phyloP scores from a whole-genome alignment of 164 flowering plant species.

The grape (Vitis vinifera) region ASM3070453v1 NC_081817.1:1084001-1084500 shows the following conservation, averaged over 20 bases:
- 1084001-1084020: slow-evolving; percentile 37
- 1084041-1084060: slow-evolving; percentile 44
- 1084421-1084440: too few relatives aligned
- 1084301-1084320: not conserved
- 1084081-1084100: slow-evolving; percentile 67
- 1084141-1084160: slow-evolving; percentile 35
- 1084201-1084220: slow-evolving; percentile 50
- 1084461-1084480: not conserved
- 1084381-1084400: not conserved
- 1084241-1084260: slow-evolving; percentile 78
- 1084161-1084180: slow-evolving; percentile 36
- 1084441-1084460: too few relatives aligned
- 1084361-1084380: not conserved
- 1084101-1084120: slow-evolving; percentile 67
- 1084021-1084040: slow-evolving; percentile 20
- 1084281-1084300: not conserved
- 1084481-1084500: not conserved
- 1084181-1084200: slow-evolving; percentile 41
- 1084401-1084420: too few relatives aligned
- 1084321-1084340: not conserved
- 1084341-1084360: not conserved
- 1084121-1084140: slow-evolving; percentile 46
- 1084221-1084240: slow-evolving; percentile 58
- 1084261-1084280: not conserved
- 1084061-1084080: slow-evolving; percentile 77